Evolutionary conservation across 345 rosid genomes (phyloP).

Genomic region (Eucalyptus fibrosa): DNA sequence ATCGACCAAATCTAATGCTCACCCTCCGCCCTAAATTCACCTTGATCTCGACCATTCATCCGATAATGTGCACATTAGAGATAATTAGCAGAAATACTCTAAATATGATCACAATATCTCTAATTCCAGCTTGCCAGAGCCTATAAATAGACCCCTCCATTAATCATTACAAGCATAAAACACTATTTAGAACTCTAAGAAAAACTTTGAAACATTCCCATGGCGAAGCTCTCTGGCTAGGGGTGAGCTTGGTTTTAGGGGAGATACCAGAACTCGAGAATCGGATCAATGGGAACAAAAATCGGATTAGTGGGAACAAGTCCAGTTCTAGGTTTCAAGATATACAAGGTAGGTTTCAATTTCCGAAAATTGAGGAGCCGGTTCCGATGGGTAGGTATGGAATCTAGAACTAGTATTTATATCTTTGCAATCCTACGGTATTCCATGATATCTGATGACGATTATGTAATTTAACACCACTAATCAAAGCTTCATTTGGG

Average conservation of each 20-base stretch:
- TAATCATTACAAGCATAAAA: background rate
- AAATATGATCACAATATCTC: background rate
- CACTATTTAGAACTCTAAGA: background rate
- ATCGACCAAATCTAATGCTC: background rate
- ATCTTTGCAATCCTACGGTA: rapidly evolving
- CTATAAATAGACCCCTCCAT: background rate
- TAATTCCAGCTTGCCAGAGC: background rate
- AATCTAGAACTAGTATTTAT: too few species aligned
- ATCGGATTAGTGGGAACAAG: rapidly evolving
- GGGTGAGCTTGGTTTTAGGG: too few species aligned
- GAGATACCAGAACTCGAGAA: rapidly evolving
- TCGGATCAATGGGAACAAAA: rapidly evolving
- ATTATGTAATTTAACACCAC: too few species aligned
- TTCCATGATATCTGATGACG: too few species aligned
- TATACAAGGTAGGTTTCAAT: too few species aligned
- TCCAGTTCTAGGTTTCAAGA: rapidly evolving
- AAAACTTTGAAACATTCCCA: background rate
- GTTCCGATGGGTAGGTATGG: too few species aligned
- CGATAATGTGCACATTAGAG: background rate
- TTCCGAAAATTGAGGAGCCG: too few species aligned
- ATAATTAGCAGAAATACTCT: background rate
- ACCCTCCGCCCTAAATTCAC: too few species aligned
- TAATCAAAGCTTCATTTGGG: rapidly evolving
- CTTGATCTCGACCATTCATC: background rate
- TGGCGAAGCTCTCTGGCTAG: background rate